These are phyloP conservation scores for Pelargonium australe DNA, from an alignment of 441 rosid genomes.

Conservation along the genomic window DNA sequence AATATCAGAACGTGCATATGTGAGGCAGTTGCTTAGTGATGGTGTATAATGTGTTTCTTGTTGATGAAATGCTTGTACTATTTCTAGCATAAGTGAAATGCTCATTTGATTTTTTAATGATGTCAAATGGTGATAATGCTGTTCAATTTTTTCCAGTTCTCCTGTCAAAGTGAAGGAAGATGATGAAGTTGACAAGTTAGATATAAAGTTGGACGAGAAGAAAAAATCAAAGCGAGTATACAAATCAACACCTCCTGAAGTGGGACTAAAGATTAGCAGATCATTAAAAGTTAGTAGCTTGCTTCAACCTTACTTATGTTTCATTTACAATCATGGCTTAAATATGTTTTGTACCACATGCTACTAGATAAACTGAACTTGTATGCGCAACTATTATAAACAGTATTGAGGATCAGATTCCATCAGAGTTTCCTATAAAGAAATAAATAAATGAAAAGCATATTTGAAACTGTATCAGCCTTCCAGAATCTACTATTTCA, in stretches of 20 bases:
- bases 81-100: constrained; percentile 6
- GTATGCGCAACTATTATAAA: background rate
- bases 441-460: background rate
- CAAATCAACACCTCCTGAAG: constrained; percentile 81
- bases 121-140: background rate
- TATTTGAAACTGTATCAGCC: background rate
- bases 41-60: background rate
- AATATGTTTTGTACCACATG: background rate
- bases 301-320: constrained; percentile 17
- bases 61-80: background rate
- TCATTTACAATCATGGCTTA: background rate
- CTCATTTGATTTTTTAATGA: constrained; percentile 5
- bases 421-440: background rate
- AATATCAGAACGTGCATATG: background rate
- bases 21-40: constrained; percentile 9
- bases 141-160: constrained; percentile 41
- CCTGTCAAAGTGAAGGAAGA: constrained; percentile 85
- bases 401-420: background rate
- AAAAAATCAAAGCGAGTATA: constrained; percentile 72
- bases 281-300: constrained; percentile 68
- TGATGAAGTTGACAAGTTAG: constrained; percentile 88
- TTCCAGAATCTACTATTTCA: background rate
- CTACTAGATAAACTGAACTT: background rate
- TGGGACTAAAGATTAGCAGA: constrained; percentile 85
- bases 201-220: constrained; percentile 59